phyloP scores from a whole-genome alignment of 1,139 yeast species.

The Magnusiomyces magnusii region DNA sequence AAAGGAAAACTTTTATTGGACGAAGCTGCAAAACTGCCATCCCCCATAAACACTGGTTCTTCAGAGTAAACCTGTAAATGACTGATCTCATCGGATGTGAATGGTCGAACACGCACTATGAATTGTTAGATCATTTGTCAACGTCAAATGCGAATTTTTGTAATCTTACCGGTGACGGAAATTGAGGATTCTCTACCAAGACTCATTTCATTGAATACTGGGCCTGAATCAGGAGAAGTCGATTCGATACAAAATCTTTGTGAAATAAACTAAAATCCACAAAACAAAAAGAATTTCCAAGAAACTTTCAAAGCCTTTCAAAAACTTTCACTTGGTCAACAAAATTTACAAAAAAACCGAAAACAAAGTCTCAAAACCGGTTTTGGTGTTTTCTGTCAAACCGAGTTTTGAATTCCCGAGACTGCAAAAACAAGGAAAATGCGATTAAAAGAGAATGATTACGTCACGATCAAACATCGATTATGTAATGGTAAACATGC shows the following conservation, averaged over 20 bases:
- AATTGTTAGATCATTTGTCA: neutral
- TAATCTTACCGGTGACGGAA: constrained; percentile 52
- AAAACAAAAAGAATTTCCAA: too few species aligned
- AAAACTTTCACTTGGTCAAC: too few species aligned
- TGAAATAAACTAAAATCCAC: too few species aligned
- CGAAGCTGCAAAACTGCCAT: constrained; percentile 40
- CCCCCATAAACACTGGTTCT: constrained; percentile 44
- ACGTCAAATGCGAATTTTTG: neutral
- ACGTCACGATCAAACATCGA: neutral
- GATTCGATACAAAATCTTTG: too few species aligned
- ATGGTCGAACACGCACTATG: constrained; percentile 66
- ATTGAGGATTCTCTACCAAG: constrained; percentile 55
- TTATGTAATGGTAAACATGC: neutral
- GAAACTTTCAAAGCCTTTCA: too few species aligned
- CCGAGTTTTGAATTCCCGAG: too few species aligned
- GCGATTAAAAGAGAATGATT: too few species aligned
- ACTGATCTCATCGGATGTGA: constrained; percentile 50
- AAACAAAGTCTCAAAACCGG: too few species aligned
- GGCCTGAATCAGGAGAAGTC: too few species aligned
- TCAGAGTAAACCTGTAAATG: constrained; percentile 34
- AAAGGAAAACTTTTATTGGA: constrained; percentile 14
- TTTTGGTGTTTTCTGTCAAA: too few species aligned
- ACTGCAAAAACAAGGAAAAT: too few species aligned
- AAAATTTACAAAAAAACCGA: too few species aligned
- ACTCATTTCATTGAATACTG: constrained; percentile 1